A percentile compares a stretch with the other conserved stretches of the same genome.
Evolutionary conservation across 1,284 basidiomycete species (phyloP).

Genomic region (Heterobasidion irregulare): DNA sequence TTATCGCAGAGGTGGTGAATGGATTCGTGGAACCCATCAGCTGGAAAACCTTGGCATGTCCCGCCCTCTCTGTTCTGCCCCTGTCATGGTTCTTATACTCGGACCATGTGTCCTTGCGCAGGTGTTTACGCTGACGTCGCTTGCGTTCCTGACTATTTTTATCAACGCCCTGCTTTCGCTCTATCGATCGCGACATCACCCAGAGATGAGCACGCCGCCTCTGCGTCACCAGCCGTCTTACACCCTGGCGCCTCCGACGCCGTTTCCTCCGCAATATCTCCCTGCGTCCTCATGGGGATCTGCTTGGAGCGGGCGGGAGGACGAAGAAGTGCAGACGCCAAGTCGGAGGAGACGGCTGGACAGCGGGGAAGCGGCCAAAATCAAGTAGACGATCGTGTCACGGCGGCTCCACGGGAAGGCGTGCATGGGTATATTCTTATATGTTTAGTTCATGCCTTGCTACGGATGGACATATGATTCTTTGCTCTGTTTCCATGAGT

Average conservation of each 20-base stretch:
- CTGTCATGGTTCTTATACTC: not conserved
- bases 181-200: conserved; percentile 52
- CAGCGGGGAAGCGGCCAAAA: conserved; percentile 50
- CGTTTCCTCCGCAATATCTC: conserved; percentile 38
- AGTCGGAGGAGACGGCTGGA: conserved; percentile 55
- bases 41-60: conserved; percentile 88
- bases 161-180: conserved; percentile 77
- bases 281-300: conserved; percentile 24
- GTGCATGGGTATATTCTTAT: conserved; percentile 4
- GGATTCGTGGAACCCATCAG: conserved; percentile 95
- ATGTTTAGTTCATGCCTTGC: conserved; percentile 4
- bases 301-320: conserved; percentile 12
- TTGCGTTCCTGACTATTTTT: conserved; percentile 75
- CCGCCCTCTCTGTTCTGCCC: not conserved
- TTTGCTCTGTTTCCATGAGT: not conserved
- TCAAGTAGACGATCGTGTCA: conserved; percentile 15
- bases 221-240: conserved; percentile 25
- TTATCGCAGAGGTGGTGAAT: conserved; percentile 93
- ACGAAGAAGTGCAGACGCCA: conserved; percentile 27
- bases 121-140: conserved; percentile 73
- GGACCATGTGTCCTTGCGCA: conserved; percentile 18
- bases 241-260: conserved; percentile 31
- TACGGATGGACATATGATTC: not conserved
- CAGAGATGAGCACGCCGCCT: conserved; percentile 10
- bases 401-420: not conserved